Percentiles rank a stretch among this genome's conserved stretches.
Conservation (phyloP, 108 stramenopile species). For the Nannochloropsis gaditana region DNA sequence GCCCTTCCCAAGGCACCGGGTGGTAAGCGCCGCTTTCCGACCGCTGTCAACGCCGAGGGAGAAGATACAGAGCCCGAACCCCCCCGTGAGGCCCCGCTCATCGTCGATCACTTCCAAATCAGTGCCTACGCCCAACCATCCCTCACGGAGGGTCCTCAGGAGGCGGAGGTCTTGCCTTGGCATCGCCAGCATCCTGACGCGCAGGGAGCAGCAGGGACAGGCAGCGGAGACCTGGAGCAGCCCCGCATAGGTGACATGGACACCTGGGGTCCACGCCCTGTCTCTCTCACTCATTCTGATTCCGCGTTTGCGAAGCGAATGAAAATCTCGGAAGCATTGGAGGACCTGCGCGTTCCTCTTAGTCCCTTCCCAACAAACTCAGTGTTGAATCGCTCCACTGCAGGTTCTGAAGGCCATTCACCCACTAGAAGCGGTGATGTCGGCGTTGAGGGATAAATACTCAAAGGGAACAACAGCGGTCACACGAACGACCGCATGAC, state of each 20-base stretch:
- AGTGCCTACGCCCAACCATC: neutral
- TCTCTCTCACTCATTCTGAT: neutral
- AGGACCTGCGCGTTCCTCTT: neutral
- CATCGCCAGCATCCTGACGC: neutral
- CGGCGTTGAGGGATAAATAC: too few relatives aligned
- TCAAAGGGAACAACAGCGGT: too few relatives aligned
- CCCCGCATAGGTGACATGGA: neutral
- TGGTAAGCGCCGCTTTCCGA: neutral
- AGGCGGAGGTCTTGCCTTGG: neutral
- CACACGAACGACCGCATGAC: too few relatives aligned
- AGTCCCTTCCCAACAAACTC: neutral
- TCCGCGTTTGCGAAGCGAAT: neutral
- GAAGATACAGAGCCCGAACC: neutral
- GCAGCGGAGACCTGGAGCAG: too few relatives aligned
- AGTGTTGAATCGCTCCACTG: too few relatives aligned
- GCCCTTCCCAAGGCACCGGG: too few relatives aligned
- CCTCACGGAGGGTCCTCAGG: neutral
- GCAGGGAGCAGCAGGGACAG: too few relatives aligned
- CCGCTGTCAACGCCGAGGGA: neutral
- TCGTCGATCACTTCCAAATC: neutral
- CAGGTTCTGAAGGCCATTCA: too few relatives aligned
- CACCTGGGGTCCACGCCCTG: neutral
- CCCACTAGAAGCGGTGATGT: too few relatives aligned
- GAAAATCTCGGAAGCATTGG: slow-evolving; percentile 4
- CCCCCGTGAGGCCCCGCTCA: neutral